Conservation (phyloP, 768 basidiomycete species). For the Dictyophora rubrovolvata region DNA sequence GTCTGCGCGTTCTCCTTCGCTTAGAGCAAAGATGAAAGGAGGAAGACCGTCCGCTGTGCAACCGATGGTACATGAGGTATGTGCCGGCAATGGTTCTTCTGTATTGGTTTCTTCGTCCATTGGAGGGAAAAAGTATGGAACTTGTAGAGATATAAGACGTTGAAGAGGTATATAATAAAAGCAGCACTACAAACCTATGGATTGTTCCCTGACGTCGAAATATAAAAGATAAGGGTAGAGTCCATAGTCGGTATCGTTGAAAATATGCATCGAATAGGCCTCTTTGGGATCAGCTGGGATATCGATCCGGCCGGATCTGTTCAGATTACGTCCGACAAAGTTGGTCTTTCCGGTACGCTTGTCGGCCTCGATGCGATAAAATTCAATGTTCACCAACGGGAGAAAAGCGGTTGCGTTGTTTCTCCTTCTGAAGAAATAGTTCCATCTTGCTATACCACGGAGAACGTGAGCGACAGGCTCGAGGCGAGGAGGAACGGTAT, state of each 20-base stretch:
- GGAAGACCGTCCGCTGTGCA: conserved; percentile 27
- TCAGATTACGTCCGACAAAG: conserved; percentile 3
- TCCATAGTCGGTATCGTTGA: conserved; percentile 15
- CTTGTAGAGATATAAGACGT: neutral
- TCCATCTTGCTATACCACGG: conserved; percentile 1
- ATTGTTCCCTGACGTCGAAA: conserved; percentile 22
- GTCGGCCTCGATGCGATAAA: neutral
- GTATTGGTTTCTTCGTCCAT: neutral
- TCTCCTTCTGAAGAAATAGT: neutral
- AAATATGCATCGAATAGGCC: conserved; percentile 16
- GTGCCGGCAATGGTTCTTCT: conserved; percentile 7
- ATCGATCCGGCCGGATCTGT: conserved; percentile 12
- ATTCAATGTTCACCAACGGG: neutral
- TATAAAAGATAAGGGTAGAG: conserved; percentile 21
- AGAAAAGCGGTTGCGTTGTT: neutral
- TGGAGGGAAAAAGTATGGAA: conserved; percentile 1
- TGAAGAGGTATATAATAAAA: neutral
- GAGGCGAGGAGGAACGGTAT: neutral
- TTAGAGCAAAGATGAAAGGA: conserved; percentile 25
- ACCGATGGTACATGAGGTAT: conserved; percentile 25
- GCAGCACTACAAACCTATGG: conserved; percentile 14
- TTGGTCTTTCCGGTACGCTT: neutral
- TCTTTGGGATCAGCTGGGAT: conserved; percentile 15
- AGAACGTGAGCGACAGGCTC: neutral
- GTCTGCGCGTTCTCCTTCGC: conserved; percentile 23